Base-by-base conservation (phyloP, 495 filamentous ascomycete species). In the Penicillium alfredii region DNA sequence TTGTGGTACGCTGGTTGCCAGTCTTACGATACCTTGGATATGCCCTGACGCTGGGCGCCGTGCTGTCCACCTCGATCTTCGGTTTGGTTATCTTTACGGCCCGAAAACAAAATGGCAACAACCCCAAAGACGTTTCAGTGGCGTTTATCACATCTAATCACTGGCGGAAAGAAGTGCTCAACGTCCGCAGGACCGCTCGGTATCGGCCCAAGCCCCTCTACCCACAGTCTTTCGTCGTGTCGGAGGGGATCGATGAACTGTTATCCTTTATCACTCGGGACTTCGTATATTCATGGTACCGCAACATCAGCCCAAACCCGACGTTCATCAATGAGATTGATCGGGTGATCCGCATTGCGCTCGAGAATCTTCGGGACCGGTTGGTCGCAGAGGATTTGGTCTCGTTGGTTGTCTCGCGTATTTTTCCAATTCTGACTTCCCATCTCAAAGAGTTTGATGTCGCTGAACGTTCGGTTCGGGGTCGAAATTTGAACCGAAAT, bases 371-470 rank as follows among this genome's bases (percentile, higher is more conserved):
- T 26, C 71, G 75, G 30, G 80, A 86, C 47, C 71, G 83, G 40
- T 52, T 94, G 10, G 64, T 80, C 26, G 66, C 71, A 8, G 63
- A 86, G 38, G 93, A 99, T 59, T 52, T 94, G 13, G 80, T 89
- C 30, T 86, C 89, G 34, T 61, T 93, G 30, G 65, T 83, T 13
- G 84, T 89, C 6, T 86, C 81, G 30, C 76, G 83, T 12, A 73
- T 97, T 26, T 80, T 94, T 30, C 93, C 93, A 13, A 78, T 95
- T 36, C 52, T 99, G 38, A 96, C 92, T n/a, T 72, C 77, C 4
- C 93, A 99, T 57, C 76, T 99, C 40, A 84, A 77, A 42, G 83
- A 94, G 40, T 94, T 94, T 51, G 86, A 87, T 49, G 77, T 93
- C 29, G 93, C 93, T 7, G 93, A 99, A 64, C 77, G 83, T 30